These are phyloP conservation scores for Atkinsonella hypoxylon DNA, from an alignment of 2,329 filamentous ascomycete species.

Conservation along the genomic window DNA sequence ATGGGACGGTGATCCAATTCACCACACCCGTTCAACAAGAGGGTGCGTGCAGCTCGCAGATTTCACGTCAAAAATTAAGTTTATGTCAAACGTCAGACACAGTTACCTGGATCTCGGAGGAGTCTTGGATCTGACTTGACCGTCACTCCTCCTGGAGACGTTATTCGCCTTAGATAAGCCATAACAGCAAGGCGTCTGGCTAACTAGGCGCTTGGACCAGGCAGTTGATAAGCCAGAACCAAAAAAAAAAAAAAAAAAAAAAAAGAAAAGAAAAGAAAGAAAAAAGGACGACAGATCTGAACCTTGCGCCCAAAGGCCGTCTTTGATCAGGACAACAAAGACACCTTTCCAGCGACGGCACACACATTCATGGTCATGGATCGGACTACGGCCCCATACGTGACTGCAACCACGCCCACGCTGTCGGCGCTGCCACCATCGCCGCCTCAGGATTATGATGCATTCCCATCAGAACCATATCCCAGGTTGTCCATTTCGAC, in stretches of 20 bases:
- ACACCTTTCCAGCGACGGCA: too few relatives aligned
- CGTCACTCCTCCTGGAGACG: neutral
- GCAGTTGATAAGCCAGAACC: neutral
- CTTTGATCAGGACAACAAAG: neutral
- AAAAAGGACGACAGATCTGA: neutral
- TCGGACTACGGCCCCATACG: neutral
- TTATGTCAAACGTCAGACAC: too few relatives aligned
- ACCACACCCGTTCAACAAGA: too few relatives aligned
- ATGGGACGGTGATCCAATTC: neutral
- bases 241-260: neutral
- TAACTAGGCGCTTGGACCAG: neutral
- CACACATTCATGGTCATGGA: conserved; percentile 1
- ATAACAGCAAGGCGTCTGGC: neutral
- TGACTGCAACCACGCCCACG: conserved; percentile 1
- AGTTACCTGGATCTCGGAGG: neutral
- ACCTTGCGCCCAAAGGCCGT: neutral
- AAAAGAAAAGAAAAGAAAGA: neutral
- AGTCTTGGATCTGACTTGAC: neutral
- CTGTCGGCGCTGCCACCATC: conserved; percentile 4
- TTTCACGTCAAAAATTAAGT: too few relatives aligned
- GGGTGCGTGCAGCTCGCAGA: too few relatives aligned
- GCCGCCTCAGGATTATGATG: conserved; percentile 10
- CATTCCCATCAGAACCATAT: conserved; percentile 16
- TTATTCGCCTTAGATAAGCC: conserved; percentile 1
- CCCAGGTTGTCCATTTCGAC: conserved; percentile 52